These are phyloP conservation scores for Niveomyces coronatus DNA, from an alignment of 2,329 filamentous ascomycete genomes.

Conservation along the genomic window DNA sequence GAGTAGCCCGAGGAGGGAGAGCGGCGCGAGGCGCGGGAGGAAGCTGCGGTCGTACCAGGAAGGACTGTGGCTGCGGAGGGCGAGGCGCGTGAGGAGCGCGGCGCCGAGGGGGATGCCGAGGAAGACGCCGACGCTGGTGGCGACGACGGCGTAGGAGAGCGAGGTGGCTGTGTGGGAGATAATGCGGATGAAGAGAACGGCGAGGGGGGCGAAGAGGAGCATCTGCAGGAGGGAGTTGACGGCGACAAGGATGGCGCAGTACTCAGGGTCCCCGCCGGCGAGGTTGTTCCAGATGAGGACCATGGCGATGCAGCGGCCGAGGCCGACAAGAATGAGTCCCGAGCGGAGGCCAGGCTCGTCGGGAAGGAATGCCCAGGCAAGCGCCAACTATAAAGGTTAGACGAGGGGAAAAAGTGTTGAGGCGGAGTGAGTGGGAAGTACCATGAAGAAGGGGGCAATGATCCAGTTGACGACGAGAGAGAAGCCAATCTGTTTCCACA, in stretches of 20 bases:
- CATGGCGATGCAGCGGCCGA: slow-evolving; percentile 38
- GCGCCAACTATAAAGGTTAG: slow-evolving; percentile 29
- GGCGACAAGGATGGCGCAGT: slow-evolving; percentile 62
- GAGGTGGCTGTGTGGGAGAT: slow-evolving; percentile 37
- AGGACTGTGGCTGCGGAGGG: slow-evolving; percentile 44
- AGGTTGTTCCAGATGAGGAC: slow-evolving; percentile 65
- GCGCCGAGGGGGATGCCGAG: slow-evolving; percentile 66
- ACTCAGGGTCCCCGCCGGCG: slow-evolving; percentile 61
- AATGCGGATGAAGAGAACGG: slow-evolving; percentile 52
- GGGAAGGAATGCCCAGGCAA: slow-evolving; percentile 51
- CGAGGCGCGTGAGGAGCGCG: slow-evolving; percentile 30
- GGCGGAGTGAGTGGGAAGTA: slow-evolving; percentile 18
- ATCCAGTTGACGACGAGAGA: slow-evolving; percentile 67
- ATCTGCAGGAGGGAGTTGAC: slow-evolving; percentile 59
- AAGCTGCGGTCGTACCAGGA: slow-evolving; percentile 55
- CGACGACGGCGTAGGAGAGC: slow-evolving; percentile 49
- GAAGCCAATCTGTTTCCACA: slow-evolving; percentile 64
- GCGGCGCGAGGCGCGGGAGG: slow-evolving; percentile 54
- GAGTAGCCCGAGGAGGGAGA: slow-evolving; percentile 63
- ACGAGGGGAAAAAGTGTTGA: background rate
- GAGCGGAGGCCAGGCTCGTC: slow-evolving; percentile 40
- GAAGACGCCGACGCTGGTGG: slow-evolving; percentile 66
- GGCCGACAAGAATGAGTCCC: slow-evolving; percentile 10
- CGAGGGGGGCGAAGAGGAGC: slow-evolving; percentile 52
- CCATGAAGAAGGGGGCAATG: slow-evolving; percentile 64